Base-by-base conservation (phyloP, 2,329 filamentous ascomycete genomes). In the Hypoxylon rubiginosum region DNA sequence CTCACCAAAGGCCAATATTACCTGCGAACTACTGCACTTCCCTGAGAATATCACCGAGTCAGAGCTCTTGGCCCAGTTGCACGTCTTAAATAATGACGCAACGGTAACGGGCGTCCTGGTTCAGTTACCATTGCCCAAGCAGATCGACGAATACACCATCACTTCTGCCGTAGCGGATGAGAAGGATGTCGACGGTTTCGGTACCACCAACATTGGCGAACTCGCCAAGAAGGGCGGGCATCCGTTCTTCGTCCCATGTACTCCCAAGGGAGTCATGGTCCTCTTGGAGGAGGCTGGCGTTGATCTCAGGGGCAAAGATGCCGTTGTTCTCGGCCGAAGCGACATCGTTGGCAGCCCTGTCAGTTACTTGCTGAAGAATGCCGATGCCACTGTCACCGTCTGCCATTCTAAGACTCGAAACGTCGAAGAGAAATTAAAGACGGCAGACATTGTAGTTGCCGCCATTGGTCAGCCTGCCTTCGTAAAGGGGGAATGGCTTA, bases 121-220 rank as follows among this genome's bases (percentile, higher is more conserved):
- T 49, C 96, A 99, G 82, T 82, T 99, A 64, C 96, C 96, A 39
- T 85, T 99, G 19, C 96, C 96, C 17, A 89, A 89, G 74, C 92
- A 97, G 79, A 90, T 99, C 75, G 93, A 94, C 64, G 96, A 99
- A 83, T 93, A 97, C 78, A 84, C 87, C 45, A 85, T 99, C 76
- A 99, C 96, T 32, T 97, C 94, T 52, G 91, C 93, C 19, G 96
- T 99, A 17, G 87, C 92, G 46, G 92, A 95, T 74, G 92, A 96
- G 81, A 99, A 99, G 83, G 96, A 99, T 84, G 96, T 99, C 55
- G 96, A 99, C 81, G 96, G 96, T 56, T 99, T 99, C 77, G 95
- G 96, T 61, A 91, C 93, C 61, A 87, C 86, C 76, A 99, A 97
- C 83, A 97, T 99, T 77, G 96, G 96, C 71, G 95, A 98, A 83